Conservation (phyloP, 176 grass and related monocot genomes). For the Oryza glaberrima region DNA sequence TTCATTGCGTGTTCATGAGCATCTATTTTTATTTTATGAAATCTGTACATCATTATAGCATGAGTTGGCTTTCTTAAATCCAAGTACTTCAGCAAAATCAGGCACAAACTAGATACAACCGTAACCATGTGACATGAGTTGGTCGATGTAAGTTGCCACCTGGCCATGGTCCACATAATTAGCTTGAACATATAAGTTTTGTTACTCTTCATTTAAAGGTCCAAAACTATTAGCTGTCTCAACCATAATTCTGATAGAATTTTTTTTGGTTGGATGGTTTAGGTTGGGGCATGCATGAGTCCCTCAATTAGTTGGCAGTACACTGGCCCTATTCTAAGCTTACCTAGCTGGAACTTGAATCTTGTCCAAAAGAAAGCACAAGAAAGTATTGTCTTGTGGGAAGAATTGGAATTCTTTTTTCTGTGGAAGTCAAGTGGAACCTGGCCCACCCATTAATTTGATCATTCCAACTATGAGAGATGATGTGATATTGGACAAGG, state of each 20-base stretch:
- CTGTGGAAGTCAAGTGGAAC: conserved; percentile 27
- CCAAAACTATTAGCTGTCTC: conserved; percentile 45
- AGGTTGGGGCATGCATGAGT: background rate
- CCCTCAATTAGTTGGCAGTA: conserved; percentile 9
- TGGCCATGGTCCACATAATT: background rate
- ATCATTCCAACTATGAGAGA: conserved; percentile 17
- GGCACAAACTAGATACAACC: background rate
- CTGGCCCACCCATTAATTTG: conserved; percentile 1
- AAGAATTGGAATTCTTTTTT: conserved; percentile 1
- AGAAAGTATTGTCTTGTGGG: conserved; percentile 9
- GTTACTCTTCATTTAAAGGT: conserved; percentile 8
- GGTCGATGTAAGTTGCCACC: conserved; percentile 29
- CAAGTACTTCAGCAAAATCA: background rate
- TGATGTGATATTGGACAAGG: conserved; percentile 36
- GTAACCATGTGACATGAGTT: background rate
- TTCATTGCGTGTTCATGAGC: background rate
- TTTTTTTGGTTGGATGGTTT: conserved; percentile 25
- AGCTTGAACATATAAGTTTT: background rate
- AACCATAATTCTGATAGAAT: conserved; percentile 40
- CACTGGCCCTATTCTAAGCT: background rate
- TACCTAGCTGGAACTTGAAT: conserved; percentile 23
- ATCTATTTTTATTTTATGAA: background rate
- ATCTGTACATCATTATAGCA: background rate
- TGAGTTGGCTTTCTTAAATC: background rate
- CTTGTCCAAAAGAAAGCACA: background rate